A percentile compares a stretch with the other conserved stretches of the same genome.
Evolutionary conservation across 345 rosid species (phyloP).

Genomic region (Mangifera indica): DNA sequence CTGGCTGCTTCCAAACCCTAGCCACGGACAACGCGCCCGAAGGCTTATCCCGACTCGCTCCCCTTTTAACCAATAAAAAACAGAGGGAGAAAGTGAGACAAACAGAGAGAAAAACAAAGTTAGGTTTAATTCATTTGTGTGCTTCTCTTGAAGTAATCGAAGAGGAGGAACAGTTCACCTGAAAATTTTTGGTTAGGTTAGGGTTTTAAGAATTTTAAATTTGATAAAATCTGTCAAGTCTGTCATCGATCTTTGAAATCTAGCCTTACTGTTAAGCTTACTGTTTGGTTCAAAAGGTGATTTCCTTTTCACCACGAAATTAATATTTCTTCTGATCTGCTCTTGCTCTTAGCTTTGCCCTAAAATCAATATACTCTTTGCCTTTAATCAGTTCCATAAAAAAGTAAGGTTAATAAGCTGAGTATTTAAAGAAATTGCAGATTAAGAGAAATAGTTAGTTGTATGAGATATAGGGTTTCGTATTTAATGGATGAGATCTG

Average conservation of each 20-base stretch:
- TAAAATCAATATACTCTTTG: background rate
- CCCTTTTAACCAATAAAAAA: slow-evolving; percentile 22
- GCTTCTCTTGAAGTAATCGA: slow-evolving; percentile 7
- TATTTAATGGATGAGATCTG: slow-evolving; percentile 75
- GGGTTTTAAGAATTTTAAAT: slow-evolving; percentile 24
- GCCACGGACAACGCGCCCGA: slow-evolving; percentile 18
- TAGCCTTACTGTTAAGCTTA: background rate
- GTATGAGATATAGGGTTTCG: slow-evolving; percentile 28
- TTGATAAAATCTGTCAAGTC: background rate
- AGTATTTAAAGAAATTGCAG: slow-evolving; percentile 2
- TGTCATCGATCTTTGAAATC: slow-evolving; percentile 5
- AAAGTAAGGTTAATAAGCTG: background rate
- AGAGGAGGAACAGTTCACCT: slow-evolving; percentile 15
- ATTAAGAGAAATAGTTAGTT: background rate
- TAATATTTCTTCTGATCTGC: background rate
- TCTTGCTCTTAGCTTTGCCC: background rate
- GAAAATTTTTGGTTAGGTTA: slow-evolving; percentile 8
- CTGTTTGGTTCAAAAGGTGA: background rate
- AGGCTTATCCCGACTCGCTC: slow-evolving; percentile 23
- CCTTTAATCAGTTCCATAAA: background rate
- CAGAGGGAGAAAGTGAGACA: background rate
- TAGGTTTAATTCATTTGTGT: background rate
- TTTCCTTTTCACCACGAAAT: background rate
- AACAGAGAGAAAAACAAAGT: background rate
- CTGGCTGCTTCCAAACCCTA: slow-evolving; percentile 1